These are phyloP conservation scores for Microsporum ferrugineum DNA, from an alignment of 2,329 filamentous ascomycete genomes.

Conservation along the genomic window DNA sequence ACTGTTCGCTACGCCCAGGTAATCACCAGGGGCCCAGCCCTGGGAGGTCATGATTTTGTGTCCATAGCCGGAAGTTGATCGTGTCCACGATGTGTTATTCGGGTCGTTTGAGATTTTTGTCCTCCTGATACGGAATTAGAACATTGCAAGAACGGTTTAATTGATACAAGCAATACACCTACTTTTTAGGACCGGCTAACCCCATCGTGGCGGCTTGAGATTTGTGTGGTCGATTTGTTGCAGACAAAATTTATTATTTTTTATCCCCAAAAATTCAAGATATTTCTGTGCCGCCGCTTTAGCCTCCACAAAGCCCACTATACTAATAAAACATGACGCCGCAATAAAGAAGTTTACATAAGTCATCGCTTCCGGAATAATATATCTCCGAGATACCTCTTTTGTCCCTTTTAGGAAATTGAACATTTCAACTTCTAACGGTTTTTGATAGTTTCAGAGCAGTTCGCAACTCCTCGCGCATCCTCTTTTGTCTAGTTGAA, in stretches of 20 bases:
- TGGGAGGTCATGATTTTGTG: slow-evolving; percentile 79
- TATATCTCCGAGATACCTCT: neutral
- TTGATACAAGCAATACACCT: slow-evolving; percentile 18
- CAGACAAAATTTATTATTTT: neutral
- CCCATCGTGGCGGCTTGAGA: slow-evolving; percentile 43
- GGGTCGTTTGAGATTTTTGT: slow-evolving; percentile 79
- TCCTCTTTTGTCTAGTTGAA: neutral
- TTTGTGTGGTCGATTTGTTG: neutral
- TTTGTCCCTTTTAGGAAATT: neutral
- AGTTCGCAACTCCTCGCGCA: neutral
- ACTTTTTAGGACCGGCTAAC: slow-evolving; percentile 58
- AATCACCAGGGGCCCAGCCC: slow-evolving; percentile 80
- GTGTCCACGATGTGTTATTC: slow-evolving; percentile 89
- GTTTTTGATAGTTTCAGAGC: neutral
- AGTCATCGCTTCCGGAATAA: neutral
- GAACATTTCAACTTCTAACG: neutral
- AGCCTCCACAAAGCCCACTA: neutral
- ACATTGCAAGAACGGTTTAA: neutral
- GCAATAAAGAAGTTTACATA: neutral
- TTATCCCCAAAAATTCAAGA: neutral
- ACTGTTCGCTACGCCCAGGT: slow-evolving; percentile 66
- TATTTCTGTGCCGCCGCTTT: neutral
- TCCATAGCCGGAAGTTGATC: slow-evolving; percentile 70
- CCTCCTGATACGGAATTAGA: slow-evolving; percentile 30
- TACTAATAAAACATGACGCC: neutral